Evolutionary conservation across 768 basidiomycete species (phyloP), one percentile per base, ranked within the genome.

Genomic region (Termitomyces sp.): DNA sequence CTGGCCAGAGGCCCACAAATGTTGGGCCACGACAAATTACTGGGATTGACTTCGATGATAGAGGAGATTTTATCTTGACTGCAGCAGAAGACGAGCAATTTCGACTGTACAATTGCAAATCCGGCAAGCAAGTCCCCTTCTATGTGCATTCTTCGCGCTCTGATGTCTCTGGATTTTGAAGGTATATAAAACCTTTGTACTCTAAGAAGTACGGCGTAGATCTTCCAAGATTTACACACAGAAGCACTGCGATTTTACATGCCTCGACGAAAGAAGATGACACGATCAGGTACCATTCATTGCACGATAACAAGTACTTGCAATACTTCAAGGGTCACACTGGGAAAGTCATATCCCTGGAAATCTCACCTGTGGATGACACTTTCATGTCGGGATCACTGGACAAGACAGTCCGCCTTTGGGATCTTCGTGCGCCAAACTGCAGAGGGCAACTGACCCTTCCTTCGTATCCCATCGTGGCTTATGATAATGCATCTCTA

Each of bases 171-270:
- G 45, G n/a, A 53, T 62, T 48, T 15, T 51, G n/a, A 59, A 90
- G 95, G 76, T 79, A 80, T 50, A 63, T 81, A 34, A 94, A 91
- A 70, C 87, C 85, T 1, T 70, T 94, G 3, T 83, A 87, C 63
- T 98, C 95, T 0, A 94, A 95, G 71, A 99, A 99, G 69, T 99
- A 98, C 69, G 97, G 97, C 1, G 88, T 94, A 44, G 92, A 96
- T 70, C 80, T 95, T 19, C 92, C 94, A 21, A 84, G 96, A 3
- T 97, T 98, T 65, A 98, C 96, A 0, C 97, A 98, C 74, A 90
- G 90, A 66, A 86, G 82, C 61, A 83, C 85, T 0, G 83, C 87
- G 3, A 87, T 98, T 45, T 67, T 98, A 2, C 85, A 98, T 64
- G 90, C 95, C 8, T 95, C 92, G 5, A 98, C 95, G 17, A 98